Base-by-base conservation (phyloP, 177 flowering plant genomes). In the Vitis hybrid region DNA sequence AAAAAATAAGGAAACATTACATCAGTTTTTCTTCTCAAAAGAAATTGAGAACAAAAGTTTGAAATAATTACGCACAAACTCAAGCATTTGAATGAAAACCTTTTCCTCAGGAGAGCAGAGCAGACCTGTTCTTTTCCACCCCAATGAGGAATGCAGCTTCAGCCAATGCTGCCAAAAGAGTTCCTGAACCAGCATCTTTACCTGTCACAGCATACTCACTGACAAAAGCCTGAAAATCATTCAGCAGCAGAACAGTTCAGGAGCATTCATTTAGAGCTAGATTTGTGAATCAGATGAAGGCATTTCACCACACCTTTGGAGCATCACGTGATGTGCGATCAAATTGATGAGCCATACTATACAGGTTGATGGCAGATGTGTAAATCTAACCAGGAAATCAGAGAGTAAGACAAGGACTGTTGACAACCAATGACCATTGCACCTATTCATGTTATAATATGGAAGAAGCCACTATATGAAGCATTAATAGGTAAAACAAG, bases 191-290 rank as follows among this genome's bases (percentile, higher is more conserved):
- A 65, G 98, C 98, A 80, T 91, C 97, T 6, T 82, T 80, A 60
- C 91, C 92, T 69, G 83, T 82, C 77, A 95, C 99, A 74, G 99
- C 99, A 86, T 95, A 95, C 76, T 95, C 99, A 70, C 99, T 95
- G 69, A 93, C 98, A 83, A 95, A 95, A 70, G 91, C 98, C 99
- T 95, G 77, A 15, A 61, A 65, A 24, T 15, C 2, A 68, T 35
- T 11, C 3, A 67, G 21, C 19, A 2, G 1, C 11, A 52, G 18
- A 57, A 7, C 21, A 56, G 68, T 59, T 21, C 30, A 75, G 2
- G 51, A 32, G 18, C 61, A 52, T 54, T 21, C 13, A 59, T 14
- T 57, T 11, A 60, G 7, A 64, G 14, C 11, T 1, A 5, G 15
- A 51, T 57, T 40, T 14, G 10, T 24, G 56, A 19, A 19, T 35